Evolutionary conservation across 371 early-diverging fungal genomes (phyloP).

Genomic region (Mortierella sp.): DNA sequence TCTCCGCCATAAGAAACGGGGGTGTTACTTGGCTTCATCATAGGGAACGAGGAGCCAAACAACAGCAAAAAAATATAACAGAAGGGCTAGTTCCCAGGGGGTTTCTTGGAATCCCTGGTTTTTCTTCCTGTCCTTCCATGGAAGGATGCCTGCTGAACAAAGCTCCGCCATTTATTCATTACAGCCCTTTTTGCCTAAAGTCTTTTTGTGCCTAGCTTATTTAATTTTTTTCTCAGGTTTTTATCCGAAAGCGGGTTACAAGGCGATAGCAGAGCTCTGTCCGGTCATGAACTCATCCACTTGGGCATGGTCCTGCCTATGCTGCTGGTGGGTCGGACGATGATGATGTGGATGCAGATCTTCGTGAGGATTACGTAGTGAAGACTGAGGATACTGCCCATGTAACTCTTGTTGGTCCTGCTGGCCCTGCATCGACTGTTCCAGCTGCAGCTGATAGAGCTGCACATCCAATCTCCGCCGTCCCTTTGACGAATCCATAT

Average conservation of each 20-base stretch:
- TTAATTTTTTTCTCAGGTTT: neutral
- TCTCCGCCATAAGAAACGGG: neutral
- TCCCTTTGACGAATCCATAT: neutral
- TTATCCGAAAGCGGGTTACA: neutral
- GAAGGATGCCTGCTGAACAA: neutral
- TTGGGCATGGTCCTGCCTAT: conserved; percentile 3
- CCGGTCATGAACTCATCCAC: conserved; percentile 25
- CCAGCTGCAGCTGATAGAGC: neutral
- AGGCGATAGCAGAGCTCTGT: neutral
- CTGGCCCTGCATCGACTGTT: neutral
- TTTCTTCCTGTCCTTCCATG: neutral
- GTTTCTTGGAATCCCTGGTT: neutral
- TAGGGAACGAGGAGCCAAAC: neutral
- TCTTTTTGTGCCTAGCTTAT: neutral
- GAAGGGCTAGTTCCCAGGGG: conserved; percentile 1
- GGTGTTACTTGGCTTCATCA: neutral
- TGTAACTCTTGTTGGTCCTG: neutral
- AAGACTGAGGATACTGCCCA: neutral
- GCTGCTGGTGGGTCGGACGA: neutral
- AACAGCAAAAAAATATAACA: too few species aligned
- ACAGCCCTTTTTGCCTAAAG: neutral
- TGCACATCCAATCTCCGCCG: neutral
- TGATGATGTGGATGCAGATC: neutral
- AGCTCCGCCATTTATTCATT: neutral
- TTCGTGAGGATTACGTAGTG: neutral